Base-by-base conservation (phyloP, 1,284 basidiomycete species). In the Cutaneotrichosporon cutaneum region DNA sequence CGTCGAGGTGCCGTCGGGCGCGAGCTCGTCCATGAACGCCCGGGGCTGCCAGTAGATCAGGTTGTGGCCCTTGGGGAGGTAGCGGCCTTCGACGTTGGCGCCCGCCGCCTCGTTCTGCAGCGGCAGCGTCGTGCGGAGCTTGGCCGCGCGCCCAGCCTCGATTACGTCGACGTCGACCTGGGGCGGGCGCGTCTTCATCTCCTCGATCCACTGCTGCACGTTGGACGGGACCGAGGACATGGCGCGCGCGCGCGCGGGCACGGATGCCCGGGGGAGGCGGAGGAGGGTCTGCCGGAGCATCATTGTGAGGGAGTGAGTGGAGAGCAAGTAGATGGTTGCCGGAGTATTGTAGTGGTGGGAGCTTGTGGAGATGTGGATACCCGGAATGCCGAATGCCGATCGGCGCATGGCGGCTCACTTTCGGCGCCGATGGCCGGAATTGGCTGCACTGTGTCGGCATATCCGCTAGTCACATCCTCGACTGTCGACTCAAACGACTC, bases 1-100 rank as follows among this genome's bases (percentile, higher is more conserved):
- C 13, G 70, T 69, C 3, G 70, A 71, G 1, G 74, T 72, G 13
- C 89, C 89, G 72, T 92, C 90, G 26, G 79, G 67, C 7, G 86
- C 84, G 33, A 92, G 81, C 13, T 80, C 74, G 9, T 73, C 67
- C 68, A 90, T 85, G 7, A 87, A 83, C 36, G 82, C 83, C 51
- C 85, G 83, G 2, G 86, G 85, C 65, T 90, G 86, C 77, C 91
- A 91, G 80, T 89, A 90, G 3, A 82, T 84, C 50, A 92, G 82
- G 71, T 90, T 88, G 70, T 88, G 86, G 0, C 87, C 89, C 61
- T 84, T 85, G 1, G 81, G 82, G 33, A 90, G 76, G 1, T 78
- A 75, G 4, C 81, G 71, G 5, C 82, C 83, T 2, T 70, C 69
- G 45, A 70, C 68, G 7, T 54, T 26, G 30, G 56, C 48, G 22